phyloP scores from a whole-genome alignment of 192 early-diverging fungal species.

The Coemansia aciculifera region DNA sequence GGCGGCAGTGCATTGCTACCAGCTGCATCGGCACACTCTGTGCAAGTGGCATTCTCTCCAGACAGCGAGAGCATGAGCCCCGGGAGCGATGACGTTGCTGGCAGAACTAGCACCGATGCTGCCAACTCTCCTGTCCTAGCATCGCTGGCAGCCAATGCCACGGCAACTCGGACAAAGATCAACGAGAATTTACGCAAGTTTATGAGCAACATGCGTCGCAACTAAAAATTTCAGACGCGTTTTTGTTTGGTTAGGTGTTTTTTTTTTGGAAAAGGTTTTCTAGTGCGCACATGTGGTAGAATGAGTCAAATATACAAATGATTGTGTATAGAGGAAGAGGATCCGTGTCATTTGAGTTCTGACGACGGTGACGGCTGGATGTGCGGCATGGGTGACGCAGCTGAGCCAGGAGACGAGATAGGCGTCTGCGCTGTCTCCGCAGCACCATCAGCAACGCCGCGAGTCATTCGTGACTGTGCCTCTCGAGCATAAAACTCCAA shows the following conservation, averaged over 20 bases:
- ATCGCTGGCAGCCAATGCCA: slow-evolving; percentile 44
- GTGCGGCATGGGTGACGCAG: slow-evolving; percentile 23
- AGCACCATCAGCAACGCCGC: slow-evolving; percentile 2
- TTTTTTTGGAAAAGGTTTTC: not conserved
- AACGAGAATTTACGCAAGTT: slow-evolving; percentile 57
- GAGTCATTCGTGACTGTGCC: slow-evolving; percentile 28
- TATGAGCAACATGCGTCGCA: slow-evolving; percentile 51
- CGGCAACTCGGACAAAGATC: slow-evolving; percentile 39
- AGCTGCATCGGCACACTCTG: not conserved
- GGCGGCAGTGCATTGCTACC: not conserved
- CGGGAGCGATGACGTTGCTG: not conserved
- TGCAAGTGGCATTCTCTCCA: not conserved
- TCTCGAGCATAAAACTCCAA: slow-evolving; percentile 44
- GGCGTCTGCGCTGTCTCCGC: slow-evolving; percentile 33
- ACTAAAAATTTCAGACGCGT: slow-evolving; percentile 9
- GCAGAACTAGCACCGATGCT: not conserved
- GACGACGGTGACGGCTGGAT: slow-evolving; percentile 21
- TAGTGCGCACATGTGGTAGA: not conserved
- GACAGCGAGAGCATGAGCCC: not conserved
- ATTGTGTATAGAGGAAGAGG: not conserved
- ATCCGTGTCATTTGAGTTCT: slow-evolving; percentile 13
- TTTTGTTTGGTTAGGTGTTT: not conserved
- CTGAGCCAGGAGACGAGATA: slow-evolving; percentile 20
- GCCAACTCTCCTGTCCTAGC: slow-evolving; percentile 34
- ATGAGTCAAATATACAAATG: not conserved